These are phyloP conservation scores for Suillus fuscotomentosus DNA, from an alignment of 768 basidiomycete species.

Conservation along the genomic window DNA sequence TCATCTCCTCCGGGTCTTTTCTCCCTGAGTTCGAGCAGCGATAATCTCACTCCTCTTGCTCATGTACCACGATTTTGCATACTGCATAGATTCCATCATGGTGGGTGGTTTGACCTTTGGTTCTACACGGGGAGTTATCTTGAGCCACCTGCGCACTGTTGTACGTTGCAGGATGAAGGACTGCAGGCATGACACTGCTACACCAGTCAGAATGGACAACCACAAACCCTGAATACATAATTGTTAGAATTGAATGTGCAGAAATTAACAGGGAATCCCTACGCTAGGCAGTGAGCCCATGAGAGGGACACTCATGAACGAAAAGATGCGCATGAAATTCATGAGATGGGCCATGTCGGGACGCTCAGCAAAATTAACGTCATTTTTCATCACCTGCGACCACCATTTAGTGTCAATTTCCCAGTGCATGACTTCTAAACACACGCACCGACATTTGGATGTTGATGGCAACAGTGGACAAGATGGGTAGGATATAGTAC, in stretches of 20 bases:
- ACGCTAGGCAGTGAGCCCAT: slow-evolving; percentile 66
- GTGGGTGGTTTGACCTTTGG: slow-evolving; percentile 20
- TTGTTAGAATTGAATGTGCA: slow-evolving; percentile 3
- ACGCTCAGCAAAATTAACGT: slow-evolving; percentile 49
- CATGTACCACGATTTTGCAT: slow-evolving; percentile 14
- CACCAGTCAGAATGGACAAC: slow-evolving; percentile 55
- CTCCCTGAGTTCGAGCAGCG: background rate
- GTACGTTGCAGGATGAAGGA: slow-evolving; percentile 42
- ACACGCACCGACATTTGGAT: slow-evolving; percentile 58
- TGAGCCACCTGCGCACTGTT: slow-evolving; percentile 38
- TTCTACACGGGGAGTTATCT: slow-evolving; percentile 26
- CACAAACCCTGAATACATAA: slow-evolving; percentile 46
- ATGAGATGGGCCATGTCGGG: slow-evolving; percentile 64
- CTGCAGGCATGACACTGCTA: slow-evolving; percentile 46
- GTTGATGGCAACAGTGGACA: slow-evolving; percentile 59
- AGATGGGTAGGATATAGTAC: slow-evolving; percentile 66
- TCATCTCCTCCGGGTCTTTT: background rate
- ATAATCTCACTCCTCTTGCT: background rate
- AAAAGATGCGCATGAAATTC: slow-evolving; percentile 63
- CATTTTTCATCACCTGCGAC: slow-evolving; percentile 45
- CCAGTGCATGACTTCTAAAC: background rate
- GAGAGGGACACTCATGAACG: slow-evolving; percentile 49
- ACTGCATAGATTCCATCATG: slow-evolving; percentile 23
- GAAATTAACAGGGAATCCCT: slow-evolving; percentile 25
- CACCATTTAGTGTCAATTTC: slow-evolving; percentile 2